Percentiles rank a stretch among this genome's conserved stretches.
phyloP scores from a whole-genome alignment of 139 green algal species.

The Edaphochlamys debaryana region DNA sequence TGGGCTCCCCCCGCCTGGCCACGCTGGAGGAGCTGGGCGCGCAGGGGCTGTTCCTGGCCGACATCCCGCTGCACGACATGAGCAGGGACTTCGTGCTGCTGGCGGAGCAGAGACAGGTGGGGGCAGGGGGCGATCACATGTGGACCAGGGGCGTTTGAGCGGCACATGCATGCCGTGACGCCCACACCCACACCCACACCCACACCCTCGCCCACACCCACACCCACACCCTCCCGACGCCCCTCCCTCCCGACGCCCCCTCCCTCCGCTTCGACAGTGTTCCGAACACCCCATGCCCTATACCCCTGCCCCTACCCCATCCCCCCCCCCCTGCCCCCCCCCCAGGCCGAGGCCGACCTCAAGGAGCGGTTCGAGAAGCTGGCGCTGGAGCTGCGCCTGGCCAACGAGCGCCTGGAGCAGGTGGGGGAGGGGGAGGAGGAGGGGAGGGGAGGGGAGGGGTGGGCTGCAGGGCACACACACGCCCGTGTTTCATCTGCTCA shows the following conservation, averaged over 20 bases:
- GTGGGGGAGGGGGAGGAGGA: background rate
- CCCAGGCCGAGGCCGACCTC: constrained; percentile 54
- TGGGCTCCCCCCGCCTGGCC: constrained; percentile 48
- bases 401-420: constrained; percentile 49
- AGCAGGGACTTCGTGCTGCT: constrained; percentile 61
- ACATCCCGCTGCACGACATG: constrained; percentile 62
- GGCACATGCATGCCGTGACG: background rate
- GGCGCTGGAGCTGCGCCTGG: constrained; percentile 48
- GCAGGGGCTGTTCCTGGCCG: constrained; percentile 47
- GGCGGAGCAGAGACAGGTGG: constrained; percentile 59
- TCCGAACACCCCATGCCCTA: too few relatives aligned
- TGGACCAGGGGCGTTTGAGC: constrained; percentile 38
- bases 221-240: too few relatives aligned
- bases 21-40: constrained; percentile 53
- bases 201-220: too few relatives aligned
- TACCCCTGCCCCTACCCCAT: too few relatives aligned
- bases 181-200: too few relatives aligned
- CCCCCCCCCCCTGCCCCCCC: background rate
- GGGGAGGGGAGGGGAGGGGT: too few relatives aligned
- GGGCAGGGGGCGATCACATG: constrained; percentile 47
- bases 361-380: constrained; percentile 65
- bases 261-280: too few relatives aligned
- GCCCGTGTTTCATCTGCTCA: too few relatives aligned
- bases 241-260: too few relatives aligned
- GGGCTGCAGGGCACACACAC: too few relatives aligned